phyloP scores from a whole-genome alignment of 2,329 filamentous ascomycete species.

The Colletotrichum lini region DNA sequence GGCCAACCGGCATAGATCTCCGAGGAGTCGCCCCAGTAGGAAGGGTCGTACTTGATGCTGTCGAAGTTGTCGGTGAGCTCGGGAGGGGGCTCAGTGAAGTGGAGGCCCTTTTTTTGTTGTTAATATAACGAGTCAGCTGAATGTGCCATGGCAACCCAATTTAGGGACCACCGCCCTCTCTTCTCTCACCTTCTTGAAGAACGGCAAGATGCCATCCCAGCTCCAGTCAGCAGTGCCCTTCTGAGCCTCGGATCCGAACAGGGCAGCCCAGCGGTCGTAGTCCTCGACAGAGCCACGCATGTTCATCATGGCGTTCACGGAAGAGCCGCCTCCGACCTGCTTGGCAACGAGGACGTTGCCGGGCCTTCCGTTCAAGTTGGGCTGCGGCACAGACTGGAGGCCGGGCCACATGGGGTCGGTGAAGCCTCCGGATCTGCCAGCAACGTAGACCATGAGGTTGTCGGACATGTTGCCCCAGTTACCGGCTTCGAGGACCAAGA shows the following conservation, averaged over 20 bases:
- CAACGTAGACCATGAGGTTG: conserved; percentile 17
- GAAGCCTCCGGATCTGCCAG: not conserved
- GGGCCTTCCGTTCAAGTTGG: conserved; percentile 21
- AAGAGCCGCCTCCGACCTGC: conserved; percentile 40
- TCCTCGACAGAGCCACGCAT: conserved; percentile 41
- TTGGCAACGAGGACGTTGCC: conserved; percentile 28
- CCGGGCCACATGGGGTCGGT: conserved; percentile 13
- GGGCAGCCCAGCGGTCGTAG: conserved; percentile 50
- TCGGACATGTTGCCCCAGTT: conserved; percentile 37
- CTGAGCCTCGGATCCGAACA: conserved; percentile 55
- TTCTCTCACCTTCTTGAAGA: conserved; percentile 57
- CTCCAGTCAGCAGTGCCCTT: conserved; percentile 51
- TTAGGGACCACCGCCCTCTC: not conserved
- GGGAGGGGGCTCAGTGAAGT: conserved; percentile 37
- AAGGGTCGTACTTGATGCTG: conserved; percentile 50
- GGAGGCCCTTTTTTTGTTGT: conserved; percentile 21
- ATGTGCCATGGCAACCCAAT: not conserved
- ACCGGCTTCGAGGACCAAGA: conserved; percentile 33
- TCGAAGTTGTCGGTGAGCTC: conserved; percentile 45
- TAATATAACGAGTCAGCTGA: not conserved
- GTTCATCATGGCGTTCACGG: conserved; percentile 42
- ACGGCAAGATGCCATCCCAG: conserved; percentile 55
- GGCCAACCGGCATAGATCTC: conserved; percentile 56
- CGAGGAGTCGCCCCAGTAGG: conserved; percentile 56
- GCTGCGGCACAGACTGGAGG: conserved; percentile 32